Evolutionary conservation across 768 basidiomycete genomes (phyloP).

Genomic region (Russula ochroleuca): DNA sequence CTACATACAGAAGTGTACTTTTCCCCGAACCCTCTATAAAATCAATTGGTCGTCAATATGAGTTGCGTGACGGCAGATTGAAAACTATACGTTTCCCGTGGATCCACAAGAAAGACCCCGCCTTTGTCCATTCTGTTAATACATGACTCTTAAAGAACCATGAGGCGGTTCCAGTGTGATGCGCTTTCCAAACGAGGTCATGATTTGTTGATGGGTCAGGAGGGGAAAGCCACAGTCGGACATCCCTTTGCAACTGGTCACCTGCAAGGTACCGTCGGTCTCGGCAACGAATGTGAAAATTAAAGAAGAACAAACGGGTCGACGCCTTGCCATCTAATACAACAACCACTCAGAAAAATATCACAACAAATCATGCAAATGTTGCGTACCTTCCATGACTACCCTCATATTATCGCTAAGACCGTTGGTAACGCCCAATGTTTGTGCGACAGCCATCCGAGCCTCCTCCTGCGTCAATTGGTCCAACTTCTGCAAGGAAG

Average conservation of each 20-base stretch:
- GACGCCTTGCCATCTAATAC: conserved; percentile 6
- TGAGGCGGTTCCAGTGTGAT: background rate
- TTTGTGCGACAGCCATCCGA: conserved; percentile 1
- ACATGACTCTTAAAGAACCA: background rate
- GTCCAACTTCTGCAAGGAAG: background rate
- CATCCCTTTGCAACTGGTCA: background rate
- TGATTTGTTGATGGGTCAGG: conserved; percentile 4
- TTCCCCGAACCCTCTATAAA: conserved; percentile 6
- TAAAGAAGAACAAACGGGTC: background rate
- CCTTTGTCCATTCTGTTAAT: conserved; percentile 1
- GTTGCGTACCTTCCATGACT: background rate
- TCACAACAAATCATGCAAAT: background rate
- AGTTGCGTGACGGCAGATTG: accelerated
- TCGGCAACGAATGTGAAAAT: background rate
- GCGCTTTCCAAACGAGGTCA: background rate
- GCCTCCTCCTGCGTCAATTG: conserved; percentile 8
- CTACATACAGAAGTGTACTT: conserved; percentile 9
- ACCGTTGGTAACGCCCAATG: background rate
- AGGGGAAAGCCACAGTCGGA: background rate
- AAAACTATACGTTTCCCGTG: conserved; percentile 11
- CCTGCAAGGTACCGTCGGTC: background rate
- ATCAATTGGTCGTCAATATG: background rate
- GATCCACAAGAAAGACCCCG: conserved; percentile 2
- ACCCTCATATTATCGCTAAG: background rate
- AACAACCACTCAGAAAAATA: background rate